Conservation (phyloP, 495 filamentous ascomycete species). For the Aspergillus conjunctus region DNA sequence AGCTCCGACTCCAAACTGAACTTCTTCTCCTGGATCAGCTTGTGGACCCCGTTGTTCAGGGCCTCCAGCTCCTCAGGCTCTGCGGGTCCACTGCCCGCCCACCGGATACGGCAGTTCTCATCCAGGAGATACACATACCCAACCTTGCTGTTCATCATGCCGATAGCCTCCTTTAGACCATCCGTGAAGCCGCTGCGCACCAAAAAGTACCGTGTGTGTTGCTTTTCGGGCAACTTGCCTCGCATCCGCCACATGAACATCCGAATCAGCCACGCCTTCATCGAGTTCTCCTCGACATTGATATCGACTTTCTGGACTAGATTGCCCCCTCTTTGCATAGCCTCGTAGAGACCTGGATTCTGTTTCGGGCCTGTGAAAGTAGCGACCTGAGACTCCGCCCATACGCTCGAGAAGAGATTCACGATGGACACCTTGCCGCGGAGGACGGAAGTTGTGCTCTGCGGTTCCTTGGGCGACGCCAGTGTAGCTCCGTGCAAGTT, state of each 20-base stretch:
- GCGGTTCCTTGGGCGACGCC: conserved; percentile 43
- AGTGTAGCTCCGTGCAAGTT: conserved; percentile 84
- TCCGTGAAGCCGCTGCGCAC: conserved; percentile 76
- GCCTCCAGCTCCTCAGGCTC: conserved; percentile 68
- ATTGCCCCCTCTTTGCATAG: conserved; percentile 43
- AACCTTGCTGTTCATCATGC: conserved; percentile 82
- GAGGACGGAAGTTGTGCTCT: conserved; percentile 73
- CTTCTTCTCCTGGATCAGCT: conserved; percentile 64
- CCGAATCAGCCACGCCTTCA: conserved; percentile 75
- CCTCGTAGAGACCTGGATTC: conserved; percentile 65
- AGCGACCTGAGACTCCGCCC: conserved; percentile 80
- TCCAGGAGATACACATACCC: conserved; percentile 96
- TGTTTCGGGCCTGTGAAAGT: conserved; percentile 64
- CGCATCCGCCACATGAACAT: conserved; percentile 67
- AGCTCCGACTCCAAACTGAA: conserved; percentile 30
- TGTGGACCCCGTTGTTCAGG: conserved; percentile 67
- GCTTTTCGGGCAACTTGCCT: conserved; percentile 53
- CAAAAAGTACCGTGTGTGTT: conserved; percentile 79
- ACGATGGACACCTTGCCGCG: conserved; percentile 75
- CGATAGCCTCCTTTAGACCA: conserved; percentile 73
- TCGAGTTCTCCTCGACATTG: conserved; percentile 78
- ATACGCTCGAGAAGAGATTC: conserved; percentile 74
- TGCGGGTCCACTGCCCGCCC: conserved; percentile 87
- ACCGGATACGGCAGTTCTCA: conserved; percentile 82
- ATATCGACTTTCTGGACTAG: conserved; percentile 75